Conservation (phyloP, 305 asterid species). For the Solanum chacoense region DNA sequence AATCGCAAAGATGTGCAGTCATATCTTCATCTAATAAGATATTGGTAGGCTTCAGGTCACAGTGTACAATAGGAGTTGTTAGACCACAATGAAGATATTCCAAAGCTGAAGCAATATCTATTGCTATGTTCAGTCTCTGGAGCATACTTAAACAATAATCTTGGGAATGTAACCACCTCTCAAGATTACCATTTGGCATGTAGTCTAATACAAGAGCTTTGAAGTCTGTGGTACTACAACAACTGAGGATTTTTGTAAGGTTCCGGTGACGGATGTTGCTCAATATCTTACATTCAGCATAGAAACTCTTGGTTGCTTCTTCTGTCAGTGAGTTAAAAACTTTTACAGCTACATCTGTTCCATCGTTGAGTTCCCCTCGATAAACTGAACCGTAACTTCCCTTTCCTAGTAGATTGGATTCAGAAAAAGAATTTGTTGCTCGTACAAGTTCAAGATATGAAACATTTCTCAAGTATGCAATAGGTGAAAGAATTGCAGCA, state of each 20-base stretch:
- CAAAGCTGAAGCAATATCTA: neutral
- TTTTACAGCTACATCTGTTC: neutral
- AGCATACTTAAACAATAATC: neutral
- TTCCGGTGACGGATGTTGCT: neutral
- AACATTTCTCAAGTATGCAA: neutral
- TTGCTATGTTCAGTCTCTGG: neutral
- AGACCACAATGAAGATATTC: neutral
- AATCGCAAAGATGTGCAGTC: neutral
- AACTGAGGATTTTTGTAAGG: neutral
- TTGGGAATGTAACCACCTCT: neutral
- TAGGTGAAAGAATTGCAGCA: neutral
- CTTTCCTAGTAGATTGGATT: neutral
- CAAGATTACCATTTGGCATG: neutral
- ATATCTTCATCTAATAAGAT: neutral
- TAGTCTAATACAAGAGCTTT: neutral
- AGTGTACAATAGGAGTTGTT: neutral
- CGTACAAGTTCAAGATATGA: neutral
- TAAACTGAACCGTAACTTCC: neutral
- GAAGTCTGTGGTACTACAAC: neutral
- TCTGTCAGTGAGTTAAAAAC: neutral
- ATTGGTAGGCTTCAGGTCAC: neutral
- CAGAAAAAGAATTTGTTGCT: neutral
- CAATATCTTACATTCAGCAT: neutral
- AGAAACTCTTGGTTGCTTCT: neutral
- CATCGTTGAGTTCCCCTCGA: neutral